Conservation (phyloP, 352 stramenopile species). For the Elongisporangium anandrum region DNA sequence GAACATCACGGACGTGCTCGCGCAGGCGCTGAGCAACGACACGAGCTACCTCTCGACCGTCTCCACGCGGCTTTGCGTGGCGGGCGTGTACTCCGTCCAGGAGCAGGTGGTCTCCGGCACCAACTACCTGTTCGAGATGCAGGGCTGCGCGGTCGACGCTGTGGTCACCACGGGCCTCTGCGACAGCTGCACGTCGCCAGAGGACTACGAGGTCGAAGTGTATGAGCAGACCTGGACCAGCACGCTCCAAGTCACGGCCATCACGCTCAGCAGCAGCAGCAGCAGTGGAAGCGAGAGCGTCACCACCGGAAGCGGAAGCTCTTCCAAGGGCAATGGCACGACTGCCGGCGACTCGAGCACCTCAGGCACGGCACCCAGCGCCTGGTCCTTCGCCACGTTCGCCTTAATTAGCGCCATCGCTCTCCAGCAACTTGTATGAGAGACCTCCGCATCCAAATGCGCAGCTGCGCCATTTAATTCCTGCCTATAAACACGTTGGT, state of each 20-base stretch:
- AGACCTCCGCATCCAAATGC: background rate
- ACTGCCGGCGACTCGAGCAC: background rate
- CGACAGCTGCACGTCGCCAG: constrained; percentile 8
- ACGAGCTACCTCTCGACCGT: constrained; percentile 3
- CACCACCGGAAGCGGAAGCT: background rate
- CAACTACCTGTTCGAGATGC: constrained; percentile 37
- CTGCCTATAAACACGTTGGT: background rate
- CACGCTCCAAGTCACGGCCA: constrained; percentile 21
- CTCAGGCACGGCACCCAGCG: background rate
- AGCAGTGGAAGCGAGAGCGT: background rate
- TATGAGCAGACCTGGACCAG: constrained; percentile 28
- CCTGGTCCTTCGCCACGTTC: background rate
- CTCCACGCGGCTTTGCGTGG: constrained; percentile 16
- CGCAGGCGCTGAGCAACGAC: constrained; percentile 12
- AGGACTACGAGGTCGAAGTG: constrained; percentile 19
- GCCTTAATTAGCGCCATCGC: background rate
- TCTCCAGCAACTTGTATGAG: background rate
- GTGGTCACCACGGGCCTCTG: background rate
- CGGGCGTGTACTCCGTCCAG: constrained; percentile 19
- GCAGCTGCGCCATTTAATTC: background rate
- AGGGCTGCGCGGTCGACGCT: constrained; percentile 17
- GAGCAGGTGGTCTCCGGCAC: constrained; percentile 33
- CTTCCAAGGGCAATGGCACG: background rate
- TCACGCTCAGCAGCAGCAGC: constrained; percentile 9
- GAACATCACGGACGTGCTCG: constrained; percentile 14